Percentiles rank a stretch among this genome's conserved stretches.
These are phyloP conservation scores for Ceratocystis huliohia DNA, from an alignment of 2,329 filamentous ascomycete genomes.

Conservation along the genomic window DNA sequence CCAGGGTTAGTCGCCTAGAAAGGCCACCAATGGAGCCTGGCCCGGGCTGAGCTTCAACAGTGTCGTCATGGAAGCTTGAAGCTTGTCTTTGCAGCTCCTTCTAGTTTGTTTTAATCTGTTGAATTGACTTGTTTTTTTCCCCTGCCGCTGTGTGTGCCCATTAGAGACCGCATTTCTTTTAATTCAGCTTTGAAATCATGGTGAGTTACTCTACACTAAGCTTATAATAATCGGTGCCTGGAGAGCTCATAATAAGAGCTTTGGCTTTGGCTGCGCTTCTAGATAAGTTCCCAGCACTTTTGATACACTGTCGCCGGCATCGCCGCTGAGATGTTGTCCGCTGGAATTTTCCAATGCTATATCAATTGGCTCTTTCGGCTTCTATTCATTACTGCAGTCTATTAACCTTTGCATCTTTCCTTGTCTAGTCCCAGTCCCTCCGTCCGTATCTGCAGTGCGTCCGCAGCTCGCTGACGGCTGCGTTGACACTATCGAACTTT, in stretches of 20 bases:
- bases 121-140: not conserved
- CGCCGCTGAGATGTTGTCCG: slow-evolving; percentile 23
- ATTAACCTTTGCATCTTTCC: slow-evolving; percentile 12
- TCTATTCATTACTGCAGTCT: not conserved
- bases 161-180: not conserved
- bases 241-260: not conserved
- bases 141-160: not conserved
- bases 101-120: no score
- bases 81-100: slow-evolving; percentile 13
- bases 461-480: slow-evolving; percentile 83
- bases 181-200: not conserved
- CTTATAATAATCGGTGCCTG: not conserved
- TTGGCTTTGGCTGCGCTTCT: not conserved
- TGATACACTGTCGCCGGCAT: slow-evolving; percentile 1
- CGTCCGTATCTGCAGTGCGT: slow-evolving; percentile 94
- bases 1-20: slow-evolving; percentile 1
- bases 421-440: slow-evolving; percentile 73
- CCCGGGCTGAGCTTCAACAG: not conserved
- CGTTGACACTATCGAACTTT: slow-evolving; percentile 82
- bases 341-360: slow-evolving; percentile 4
- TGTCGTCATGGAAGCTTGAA: slow-evolving; percentile 14
- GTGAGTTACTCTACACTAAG: not conserved
- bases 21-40: not conserved
- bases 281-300: slow-evolving; percentile 10
- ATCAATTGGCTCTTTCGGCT: not conserved